Base-by-base conservation (phyloP, 805 yeast species). In the Myxozyma melibiosi region DNA sequence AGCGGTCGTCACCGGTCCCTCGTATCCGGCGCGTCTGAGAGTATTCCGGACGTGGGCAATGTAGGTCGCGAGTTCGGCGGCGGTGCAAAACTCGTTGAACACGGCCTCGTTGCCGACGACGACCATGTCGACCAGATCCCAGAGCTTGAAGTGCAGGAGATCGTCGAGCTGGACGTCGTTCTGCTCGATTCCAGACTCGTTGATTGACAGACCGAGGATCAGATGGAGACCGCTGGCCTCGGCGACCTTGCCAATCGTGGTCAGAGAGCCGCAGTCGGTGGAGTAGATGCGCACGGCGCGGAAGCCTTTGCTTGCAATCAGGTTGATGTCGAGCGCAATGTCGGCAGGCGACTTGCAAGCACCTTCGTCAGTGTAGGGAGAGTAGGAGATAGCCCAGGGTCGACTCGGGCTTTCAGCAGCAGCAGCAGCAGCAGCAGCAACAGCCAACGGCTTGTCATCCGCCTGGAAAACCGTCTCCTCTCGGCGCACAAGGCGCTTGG, bases 31-130 rank as follows among this genome's bases (percentile, higher is more conserved):
- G 3, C 69, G 72, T 53, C 73, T 67, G 55, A 90, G 79, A 58
- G 73, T 72, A 8, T 77, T 35, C 71, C 84, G 87, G 49, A 88
- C 92, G 9, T 80, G 71, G 0, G 80, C 54, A 61, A 90, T 85
- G 73, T 88, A 88, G 47, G 71, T 46, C 31, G 84, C 76, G 64
- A 90, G 79, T n/a, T 85, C 86, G 22, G 73, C 64, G 28, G 80
- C 88, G 6, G 88, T 68, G 66, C 80, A 75, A 72, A 74, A 87
- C n/a, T 83, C 84, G 37, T 84, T 77, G 66, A 78, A 79, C 53
- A 91, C 76, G 31, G 94, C 96, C 75, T 90, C 97, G 70, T 90
- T 90, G 57, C 97, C 97, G 61, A 91, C 78, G 18, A 96, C 87
- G 65, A 90, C 78, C 69, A 74, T 83, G 59, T 85, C 86, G 73